Base-by-base conservation (phyloP, 768 basidiomycete genomes). In the Lactifluus hygrophoroides region DNA sequence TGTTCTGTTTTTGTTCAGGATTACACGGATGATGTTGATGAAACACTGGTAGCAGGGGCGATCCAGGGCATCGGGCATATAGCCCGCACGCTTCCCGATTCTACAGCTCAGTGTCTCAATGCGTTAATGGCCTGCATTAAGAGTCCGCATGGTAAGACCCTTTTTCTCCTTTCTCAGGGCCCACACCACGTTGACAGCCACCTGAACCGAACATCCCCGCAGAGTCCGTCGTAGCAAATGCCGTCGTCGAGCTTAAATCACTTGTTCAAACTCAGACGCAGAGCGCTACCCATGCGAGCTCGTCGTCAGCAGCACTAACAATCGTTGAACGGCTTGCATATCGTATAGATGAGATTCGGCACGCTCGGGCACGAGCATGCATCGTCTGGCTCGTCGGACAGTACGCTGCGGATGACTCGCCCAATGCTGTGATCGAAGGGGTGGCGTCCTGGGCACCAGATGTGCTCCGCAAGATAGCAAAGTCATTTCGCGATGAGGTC, bases 371-470 rank as follows among this genome's bases (percentile, higher is more conserved):
- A 1, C 76, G 90, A 30, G 92, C 94, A 0, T 93, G 89, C 64
- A 84, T 97, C 1, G 73, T 92, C 25, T 96, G 95, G 93, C 80
- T 97, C 0, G 92, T 93, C 0, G 94, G 95, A 0, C 92, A 96
- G 69, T 91, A 91, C 67, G 81, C 88, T 17, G 77, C 77, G 14
- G 79, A 84, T 13, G 75, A 77, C 7, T 69, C 40, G 62, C 70
- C 17, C 70, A 74, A 54, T 8, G 51, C 51, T 9, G 64, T 54
- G 1, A 75, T 80, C 2, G 79, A 82, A 51, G 84, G 84, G 16
- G 71, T 93, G 8, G 83, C 76, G 5, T 76, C 79, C 30, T 94
- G 90, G 90, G 90, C 85, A 0, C 91, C 95, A 1, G 96, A 99
- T 68, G 81, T 95, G 5, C 72, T 98, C 11, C 76, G 95, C n/a